A percentile compares a stretch with the other conserved stretches of the same genome.
These are phyloP conservation scores for Moricandia moricandioides DNA, from an alignment of 345 rosid genomes.

Conservation along the genomic window DNA sequence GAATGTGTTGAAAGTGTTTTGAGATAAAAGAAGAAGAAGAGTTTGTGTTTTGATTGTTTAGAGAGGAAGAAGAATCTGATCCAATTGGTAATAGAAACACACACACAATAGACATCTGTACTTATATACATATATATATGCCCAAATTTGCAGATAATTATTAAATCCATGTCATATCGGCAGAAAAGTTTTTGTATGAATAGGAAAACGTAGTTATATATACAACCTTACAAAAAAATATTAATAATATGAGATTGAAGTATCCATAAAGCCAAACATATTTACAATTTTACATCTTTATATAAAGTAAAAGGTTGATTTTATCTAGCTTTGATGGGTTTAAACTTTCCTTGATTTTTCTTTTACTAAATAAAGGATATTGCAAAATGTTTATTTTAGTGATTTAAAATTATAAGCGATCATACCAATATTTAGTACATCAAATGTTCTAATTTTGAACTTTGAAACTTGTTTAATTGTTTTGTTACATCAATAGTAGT, in stretches of 20 bases:
- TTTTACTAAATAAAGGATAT: background rate
- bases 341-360: background rate
- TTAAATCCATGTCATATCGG: conserved; percentile 20
- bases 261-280: conserved; percentile 30
- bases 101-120: conserved; percentile 27
- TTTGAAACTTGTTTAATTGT: no score
- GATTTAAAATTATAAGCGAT: background rate
- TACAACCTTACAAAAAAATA: conserved; percentile 2
- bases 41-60: background rate
- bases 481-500: background rate
- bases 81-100: conserved; percentile 12
- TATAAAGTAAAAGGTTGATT: background rate
- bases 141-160: conserved; percentile 9
- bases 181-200: conserved; percentile 2
- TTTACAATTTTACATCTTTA: conserved; percentile 10
- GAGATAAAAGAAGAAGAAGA: background rate
- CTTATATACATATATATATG: conserved; percentile 22
- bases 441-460: no score
- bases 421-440: background rate
- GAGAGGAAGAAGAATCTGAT: conserved; percentile 30
- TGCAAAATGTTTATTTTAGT: background rate
- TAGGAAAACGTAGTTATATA: conserved; percentile 5
- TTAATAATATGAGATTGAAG: conserved; percentile 14
- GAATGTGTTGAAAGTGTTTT: background rate
- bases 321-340: background rate